Percentiles rank a stretch among this genome's conserved stretches.
Evolutionary conservation across 2,329 filamentous ascomycete species (phyloP).

Genomic region (Stenocarpella maydis): DNA sequence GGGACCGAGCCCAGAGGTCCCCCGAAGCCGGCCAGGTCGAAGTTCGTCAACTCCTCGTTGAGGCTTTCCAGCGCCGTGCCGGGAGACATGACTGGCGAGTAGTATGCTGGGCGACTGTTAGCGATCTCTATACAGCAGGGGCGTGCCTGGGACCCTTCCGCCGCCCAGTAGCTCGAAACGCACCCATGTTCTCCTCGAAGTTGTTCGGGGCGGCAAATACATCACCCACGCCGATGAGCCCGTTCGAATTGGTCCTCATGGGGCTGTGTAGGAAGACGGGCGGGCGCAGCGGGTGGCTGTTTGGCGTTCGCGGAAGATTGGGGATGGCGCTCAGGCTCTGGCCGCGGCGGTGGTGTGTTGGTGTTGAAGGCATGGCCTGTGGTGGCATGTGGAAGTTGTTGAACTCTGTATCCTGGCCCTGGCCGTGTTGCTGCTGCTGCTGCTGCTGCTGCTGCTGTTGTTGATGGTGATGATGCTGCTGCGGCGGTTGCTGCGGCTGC

Average conservation of each 20-base stretch:
- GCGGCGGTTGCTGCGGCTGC: no score
- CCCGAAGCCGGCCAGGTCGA: slow-evolving; percentile 34
- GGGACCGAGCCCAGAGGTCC: slow-evolving; percentile 28
- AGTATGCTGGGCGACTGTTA: slow-evolving; percentile 29
- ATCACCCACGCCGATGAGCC: slow-evolving; percentile 34
- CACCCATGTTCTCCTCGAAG: slow-evolving; percentile 36
- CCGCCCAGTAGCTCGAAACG: slow-evolving; percentile 2
- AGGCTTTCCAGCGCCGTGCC: slow-evolving; percentile 33
- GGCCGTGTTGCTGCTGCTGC: background rate
- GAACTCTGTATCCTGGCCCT: slow-evolving; percentile 31
- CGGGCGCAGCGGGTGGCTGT: slow-evolving; percentile 30
- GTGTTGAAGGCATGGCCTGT: slow-evolving; percentile 33
- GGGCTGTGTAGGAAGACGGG: slow-evolving; percentile 36
- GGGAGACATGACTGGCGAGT: slow-evolving; percentile 33
- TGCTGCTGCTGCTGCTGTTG: background rate
- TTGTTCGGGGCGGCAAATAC: slow-evolving; percentile 28
- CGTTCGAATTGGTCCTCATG: slow-evolving; percentile 30
- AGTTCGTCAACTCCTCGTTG: slow-evolving; percentile 36
- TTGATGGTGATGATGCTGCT: background rate
- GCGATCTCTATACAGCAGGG: background rate
- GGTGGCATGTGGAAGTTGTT: slow-evolving; percentile 34
- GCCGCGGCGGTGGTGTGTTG: slow-evolving; percentile 33
- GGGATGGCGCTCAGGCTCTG: slow-evolving; percentile 32
- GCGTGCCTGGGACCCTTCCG: background rate
- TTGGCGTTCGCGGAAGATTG: slow-evolving; percentile 33